phyloP scores from a whole-genome alignment of 305 asterid species.

The Solanum aculeatissimum region DNA sequence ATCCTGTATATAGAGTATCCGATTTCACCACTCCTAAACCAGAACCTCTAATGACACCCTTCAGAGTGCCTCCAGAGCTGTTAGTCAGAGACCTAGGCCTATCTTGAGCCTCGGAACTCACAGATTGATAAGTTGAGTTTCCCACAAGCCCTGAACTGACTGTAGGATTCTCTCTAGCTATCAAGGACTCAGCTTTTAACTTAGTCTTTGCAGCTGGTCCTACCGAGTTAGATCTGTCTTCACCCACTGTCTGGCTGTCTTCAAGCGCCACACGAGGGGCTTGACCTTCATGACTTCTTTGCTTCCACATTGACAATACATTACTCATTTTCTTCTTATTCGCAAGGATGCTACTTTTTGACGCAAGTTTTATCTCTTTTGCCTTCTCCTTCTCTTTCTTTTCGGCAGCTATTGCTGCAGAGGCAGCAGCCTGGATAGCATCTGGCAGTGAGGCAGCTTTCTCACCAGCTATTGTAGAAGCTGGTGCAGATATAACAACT shows the following conservation, averaged over 20 bases:
- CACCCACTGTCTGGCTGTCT: conserved; percentile 37
- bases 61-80: conserved; percentile 58
- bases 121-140: conserved; percentile 28
- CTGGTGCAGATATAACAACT: conserved; percentile 92
- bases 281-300: conserved; percentile 93
- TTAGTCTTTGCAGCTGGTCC: conserved; percentile 45
- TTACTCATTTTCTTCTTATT: conserved; percentile 97
- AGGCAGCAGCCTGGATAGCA: conserved; percentile 98
- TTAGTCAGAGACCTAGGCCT: conserved; percentile 37
- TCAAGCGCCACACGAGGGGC: conserved; percentile 84
- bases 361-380: conserved; percentile 86
- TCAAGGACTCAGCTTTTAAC: conserved; percentile 32
- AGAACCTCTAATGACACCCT: conserved; percentile 85
- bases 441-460: conserved; percentile 83
- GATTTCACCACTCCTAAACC: conserved; percentile 87
- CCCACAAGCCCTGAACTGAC: conserved; percentile 26
- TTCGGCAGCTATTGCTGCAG: conserved; percentile 95
- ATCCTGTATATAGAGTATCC: conserved; percentile 51
- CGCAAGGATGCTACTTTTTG: conserved; percentile 89
- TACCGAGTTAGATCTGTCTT: conserved; percentile 43
- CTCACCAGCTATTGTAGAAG: conserved; percentile 68
- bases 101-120: conserved; percentile 45
- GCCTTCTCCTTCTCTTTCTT: conserved; percentile 89
- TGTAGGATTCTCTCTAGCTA: conserved; percentile 27
- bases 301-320: conserved; percentile 94